These are phyloP conservation scores for Cordyceps cicadae DNA, from an alignment of 2,329 filamentous ascomycete species.

Conservation along the genomic window DNA sequence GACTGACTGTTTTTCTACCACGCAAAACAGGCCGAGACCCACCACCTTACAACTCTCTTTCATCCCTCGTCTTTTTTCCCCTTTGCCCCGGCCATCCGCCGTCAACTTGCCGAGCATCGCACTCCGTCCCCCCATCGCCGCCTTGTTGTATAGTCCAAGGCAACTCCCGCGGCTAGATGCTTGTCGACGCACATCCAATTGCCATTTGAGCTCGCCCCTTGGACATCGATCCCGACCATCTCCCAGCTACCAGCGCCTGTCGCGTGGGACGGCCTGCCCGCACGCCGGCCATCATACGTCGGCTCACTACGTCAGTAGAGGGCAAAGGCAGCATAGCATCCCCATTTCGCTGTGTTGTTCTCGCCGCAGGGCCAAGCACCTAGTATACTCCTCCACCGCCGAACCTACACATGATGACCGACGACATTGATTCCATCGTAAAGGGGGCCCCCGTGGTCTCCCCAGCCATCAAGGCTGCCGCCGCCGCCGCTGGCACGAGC, in stretches of 20 bases:
- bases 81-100: neutral
- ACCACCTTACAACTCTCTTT: neutral
- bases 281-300: neutral
- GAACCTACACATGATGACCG: constrained; percentile 44
- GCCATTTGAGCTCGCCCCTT: neutral
- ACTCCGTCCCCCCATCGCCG: neutral
- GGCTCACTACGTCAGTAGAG: neutral
- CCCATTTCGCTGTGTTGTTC: neutral
- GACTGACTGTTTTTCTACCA: neutral
- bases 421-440: constrained; percentile 77
- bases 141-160: neutral
- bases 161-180: neutral
- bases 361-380: neutral
- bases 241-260: neutral
- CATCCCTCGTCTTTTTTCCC: neutral
- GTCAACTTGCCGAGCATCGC: neutral
- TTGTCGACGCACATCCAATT: neutral
- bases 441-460: constrained; percentile 50
- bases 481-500: constrained; percentile 26
- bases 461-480: constrained; percentile 16
- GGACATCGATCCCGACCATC: neutral
- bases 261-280: neutral
- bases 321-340: neutral
- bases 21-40: neutral
- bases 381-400: neutral